Conservation (phyloP, 164 flowering plant genomes). For the Chloranthus sessilifolius region DNA sequence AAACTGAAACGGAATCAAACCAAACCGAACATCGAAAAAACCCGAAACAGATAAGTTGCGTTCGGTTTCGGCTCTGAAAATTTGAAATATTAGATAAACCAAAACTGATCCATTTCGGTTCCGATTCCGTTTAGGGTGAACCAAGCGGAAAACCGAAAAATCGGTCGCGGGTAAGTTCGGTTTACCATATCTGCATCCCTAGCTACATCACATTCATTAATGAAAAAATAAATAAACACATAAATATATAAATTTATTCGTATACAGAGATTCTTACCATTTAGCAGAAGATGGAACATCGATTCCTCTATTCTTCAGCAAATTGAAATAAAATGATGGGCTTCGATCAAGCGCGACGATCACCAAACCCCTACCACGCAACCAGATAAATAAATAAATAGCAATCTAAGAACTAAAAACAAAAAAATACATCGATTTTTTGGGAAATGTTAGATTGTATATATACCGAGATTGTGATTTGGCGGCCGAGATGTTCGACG, state of each 20-base stretch:
- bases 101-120: too few species aligned
- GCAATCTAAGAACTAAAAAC: neutral
- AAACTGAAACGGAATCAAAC: too few species aligned
- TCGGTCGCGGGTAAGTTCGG: too few species aligned
- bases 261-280: too few species aligned
- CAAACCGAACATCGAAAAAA: too few species aligned
- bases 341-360: slow-evolving; percentile 57
- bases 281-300: slow-evolving; percentile 29
- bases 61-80: too few species aligned
- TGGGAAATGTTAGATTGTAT: too few species aligned
- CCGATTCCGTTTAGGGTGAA: too few species aligned
- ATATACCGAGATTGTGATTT: slow-evolving; percentile 69
- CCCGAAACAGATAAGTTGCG: too few species aligned
- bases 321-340: slow-evolving; percentile 54
- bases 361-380: slow-evolving; percentile 54
- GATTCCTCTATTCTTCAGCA: slow-evolving; percentile 48
- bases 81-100: neutral
- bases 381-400: slow-evolving; percentile 1
- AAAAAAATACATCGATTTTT: neutral
- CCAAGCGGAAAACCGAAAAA: too few species aligned
- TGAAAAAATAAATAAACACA: neutral
- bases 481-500: slow-evolving; percentile 43
- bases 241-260: neutral
- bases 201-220: too few species aligned
- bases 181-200: too few species aligned